These are phyloP conservation scores for Ilex paraguariensis DNA, from an alignment of 305 asterid genomes.

Conservation along the genomic window DNA sequence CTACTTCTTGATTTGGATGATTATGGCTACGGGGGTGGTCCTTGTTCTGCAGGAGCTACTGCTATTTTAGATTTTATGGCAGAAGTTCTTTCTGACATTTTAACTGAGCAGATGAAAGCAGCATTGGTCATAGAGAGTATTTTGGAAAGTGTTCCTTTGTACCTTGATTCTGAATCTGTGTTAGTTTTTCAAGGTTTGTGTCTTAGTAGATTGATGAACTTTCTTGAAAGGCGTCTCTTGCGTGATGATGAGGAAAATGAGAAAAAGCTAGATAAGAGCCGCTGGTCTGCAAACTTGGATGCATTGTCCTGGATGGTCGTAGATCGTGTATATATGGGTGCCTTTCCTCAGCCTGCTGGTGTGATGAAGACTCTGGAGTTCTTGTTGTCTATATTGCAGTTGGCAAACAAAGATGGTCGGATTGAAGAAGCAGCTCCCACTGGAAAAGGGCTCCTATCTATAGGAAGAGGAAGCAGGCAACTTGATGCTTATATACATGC, in stretches of 20 bases:
- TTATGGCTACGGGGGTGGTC: slow-evolving; percentile 98
- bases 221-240: slow-evolving; percentile 89
- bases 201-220: slow-evolving; percentile 92
- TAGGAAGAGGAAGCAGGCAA: slow-evolving; percentile 95
- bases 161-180: slow-evolving; percentile 85
- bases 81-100: slow-evolving; percentile 85
- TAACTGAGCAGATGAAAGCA: slow-evolving; percentile 88
- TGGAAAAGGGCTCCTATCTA: slow-evolving; percentile 85
- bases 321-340: slow-evolving; percentile 98
- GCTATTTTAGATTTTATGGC: slow-evolving; percentile 93
- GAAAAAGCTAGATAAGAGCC: slow-evolving; percentile 82
- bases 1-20: slow-evolving; percentile 95
- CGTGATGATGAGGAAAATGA: slow-evolving; percentile 96
- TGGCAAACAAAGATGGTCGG: slow-evolving; percentile 98
- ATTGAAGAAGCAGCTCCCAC: slow-evolving; percentile 84
- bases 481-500: slow-evolving; percentile 80
- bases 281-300: slow-evolving; percentile 85
- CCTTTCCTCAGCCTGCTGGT: slow-evolving; percentile 88
- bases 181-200: slow-evolving; percentile 95
- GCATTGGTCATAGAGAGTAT: slow-evolving; percentile 65
- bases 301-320: slow-evolving; percentile 90
- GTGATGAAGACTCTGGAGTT: slow-evolving; percentile 91
- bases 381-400: slow-evolving; percentile 91
- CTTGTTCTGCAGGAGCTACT: slow-evolving; percentile 98
- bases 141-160: slow-evolving; percentile 81